Evolutionary conservation across 2,329 filamentous ascomycete genomes (phyloP).

Genomic region (Phyllosticta ampelicida): DNA sequence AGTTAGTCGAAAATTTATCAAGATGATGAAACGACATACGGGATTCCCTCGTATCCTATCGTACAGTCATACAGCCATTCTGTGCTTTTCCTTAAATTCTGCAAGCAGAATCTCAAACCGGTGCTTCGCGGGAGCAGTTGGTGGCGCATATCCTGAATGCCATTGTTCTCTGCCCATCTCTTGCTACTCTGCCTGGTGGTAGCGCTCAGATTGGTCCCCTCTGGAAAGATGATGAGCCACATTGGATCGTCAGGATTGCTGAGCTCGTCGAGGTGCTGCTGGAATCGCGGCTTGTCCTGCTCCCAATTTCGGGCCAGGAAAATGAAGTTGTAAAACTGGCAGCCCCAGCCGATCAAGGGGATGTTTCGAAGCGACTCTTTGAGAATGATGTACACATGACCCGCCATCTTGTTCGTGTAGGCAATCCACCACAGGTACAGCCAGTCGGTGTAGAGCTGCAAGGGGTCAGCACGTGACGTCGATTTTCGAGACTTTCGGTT

Average conservation of each 20-base stretch:
- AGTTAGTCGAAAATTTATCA: background rate
- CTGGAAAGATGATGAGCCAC: constrained; percentile 83
- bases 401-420: constrained; percentile 76
- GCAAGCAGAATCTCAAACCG: constrained; percentile 67
- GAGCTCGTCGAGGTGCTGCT: constrained; percentile 60
- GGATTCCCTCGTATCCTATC: constrained; percentile 86
- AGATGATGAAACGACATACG: constrained; percentile 46
- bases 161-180: constrained; percentile 66
- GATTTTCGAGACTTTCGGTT: background rate
- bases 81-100: constrained; percentile 60
- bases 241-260: constrained; percentile 64
- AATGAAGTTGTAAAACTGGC: constrained; percentile 82
- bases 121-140: constrained; percentile 69
- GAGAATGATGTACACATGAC: constrained; percentile 79
- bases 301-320: constrained; percentile 88
- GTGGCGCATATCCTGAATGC: constrained; percentile 61
- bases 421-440: constrained; percentile 88
- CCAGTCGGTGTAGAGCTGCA: constrained; percentile 79
- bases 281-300: constrained; percentile 64
- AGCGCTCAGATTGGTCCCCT: constrained; percentile 69
- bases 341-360: constrained; percentile 67
- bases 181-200: constrained; percentile 62
- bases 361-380: constrained; percentile 79
- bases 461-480: background rate
- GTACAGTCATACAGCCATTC: constrained; percentile 90